Conservation (phyloP, 371 early-diverging fungal species). For the Sanchytrium tribonematis region DNA sequence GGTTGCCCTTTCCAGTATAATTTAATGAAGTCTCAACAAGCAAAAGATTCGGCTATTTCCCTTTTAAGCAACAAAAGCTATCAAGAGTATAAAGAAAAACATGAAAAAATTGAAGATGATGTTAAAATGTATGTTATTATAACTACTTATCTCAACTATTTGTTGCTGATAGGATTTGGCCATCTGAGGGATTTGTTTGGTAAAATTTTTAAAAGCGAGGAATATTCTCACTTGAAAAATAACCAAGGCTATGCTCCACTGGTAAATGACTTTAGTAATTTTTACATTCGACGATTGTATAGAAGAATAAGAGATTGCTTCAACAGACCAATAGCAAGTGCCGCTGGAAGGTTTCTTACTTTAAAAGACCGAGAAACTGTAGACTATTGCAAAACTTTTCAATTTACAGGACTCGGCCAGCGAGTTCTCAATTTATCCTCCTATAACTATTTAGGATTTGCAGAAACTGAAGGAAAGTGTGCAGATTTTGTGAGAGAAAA, state of each 20-base stretch:
- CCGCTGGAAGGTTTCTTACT: conserved; percentile 69
- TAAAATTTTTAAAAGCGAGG: conserved; percentile 34
- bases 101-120: conserved; percentile 16
- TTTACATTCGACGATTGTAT: conserved; percentile 85
- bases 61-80: not conserved
- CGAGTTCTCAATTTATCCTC: conserved; percentile 85
- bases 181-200: conserved; percentile 26
- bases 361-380: conserved; percentile 51
- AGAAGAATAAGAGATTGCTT: conserved; percentile 84
- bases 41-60: not conserved
- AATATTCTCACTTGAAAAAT: conserved; percentile 32
- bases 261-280: conserved; percentile 73
- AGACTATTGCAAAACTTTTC: conserved; percentile 60
- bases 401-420: conserved; percentile 48
- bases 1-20: no score
- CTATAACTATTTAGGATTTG: conserved; percentile 98
- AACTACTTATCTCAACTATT: conserved; percentile 81
- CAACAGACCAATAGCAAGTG: conserved; percentile 82
- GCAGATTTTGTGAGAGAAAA: conserved; percentile 62
- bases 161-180: conserved; percentile 73
- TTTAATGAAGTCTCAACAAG: not conserved
- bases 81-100: not conserved
- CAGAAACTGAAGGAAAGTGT: conserved; percentile 61
- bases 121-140: conserved; percentile 40
- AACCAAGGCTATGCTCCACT: conserved; percentile 56